Percentiles rank a stretch among this genome's conserved stretches.
Evolutionary conservation across 2,329 filamentous ascomycete genomes (phyloP).

Genomic region (Proliferodiscus dingleyae): DNA sequence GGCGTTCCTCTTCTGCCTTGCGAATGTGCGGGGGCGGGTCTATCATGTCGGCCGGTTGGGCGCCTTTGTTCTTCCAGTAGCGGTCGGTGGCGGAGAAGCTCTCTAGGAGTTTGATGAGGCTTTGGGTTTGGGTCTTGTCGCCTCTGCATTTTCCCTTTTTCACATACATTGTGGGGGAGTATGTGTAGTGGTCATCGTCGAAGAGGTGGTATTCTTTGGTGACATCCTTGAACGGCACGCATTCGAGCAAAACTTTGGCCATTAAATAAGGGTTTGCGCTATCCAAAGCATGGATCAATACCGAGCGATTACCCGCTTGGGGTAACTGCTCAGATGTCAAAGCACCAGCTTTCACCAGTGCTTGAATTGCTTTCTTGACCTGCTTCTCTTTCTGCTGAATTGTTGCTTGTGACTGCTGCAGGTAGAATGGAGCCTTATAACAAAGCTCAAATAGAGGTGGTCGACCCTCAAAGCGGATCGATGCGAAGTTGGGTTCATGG

Average conservation of each 20-base stretch:
- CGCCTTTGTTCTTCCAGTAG: conserved; percentile 6
- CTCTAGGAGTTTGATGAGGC: conserved; percentile 4
- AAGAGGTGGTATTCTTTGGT: conserved; percentile 55
- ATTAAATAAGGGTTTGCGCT: conserved; percentile 49
- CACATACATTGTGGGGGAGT: conserved; percentile 62
- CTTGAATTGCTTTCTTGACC: conserved; percentile 52
- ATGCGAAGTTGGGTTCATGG: conserved; percentile 62
- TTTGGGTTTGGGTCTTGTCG: conserved; percentile 4
- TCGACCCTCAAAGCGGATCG: conserved; percentile 55
- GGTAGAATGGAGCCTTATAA: conserved; percentile 39
- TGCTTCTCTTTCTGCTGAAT: conserved; percentile 45
- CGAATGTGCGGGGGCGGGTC: background rate
- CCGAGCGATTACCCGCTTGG: conserved; percentile 51
- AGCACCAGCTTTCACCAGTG: conserved; percentile 50
- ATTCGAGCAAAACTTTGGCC: conserved; percentile 54
- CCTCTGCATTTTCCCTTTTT: conserved; percentile 14
- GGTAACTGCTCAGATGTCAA: conserved; percentile 44
- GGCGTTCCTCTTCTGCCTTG: conserved; percentile 14
- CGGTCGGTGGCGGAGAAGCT: conserved; percentile 9
- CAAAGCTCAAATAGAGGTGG: conserved; percentile 61
- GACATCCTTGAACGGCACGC: conserved; percentile 58
- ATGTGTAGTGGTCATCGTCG: conserved; percentile 47
- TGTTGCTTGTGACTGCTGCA: conserved; percentile 39
- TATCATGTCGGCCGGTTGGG: conserved; percentile 3
- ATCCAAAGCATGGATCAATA: conserved; percentile 56